phyloP scores from a whole-genome alignment of 2,329 filamentous ascomycete species.

The Colletotrichum navitas region DNA sequence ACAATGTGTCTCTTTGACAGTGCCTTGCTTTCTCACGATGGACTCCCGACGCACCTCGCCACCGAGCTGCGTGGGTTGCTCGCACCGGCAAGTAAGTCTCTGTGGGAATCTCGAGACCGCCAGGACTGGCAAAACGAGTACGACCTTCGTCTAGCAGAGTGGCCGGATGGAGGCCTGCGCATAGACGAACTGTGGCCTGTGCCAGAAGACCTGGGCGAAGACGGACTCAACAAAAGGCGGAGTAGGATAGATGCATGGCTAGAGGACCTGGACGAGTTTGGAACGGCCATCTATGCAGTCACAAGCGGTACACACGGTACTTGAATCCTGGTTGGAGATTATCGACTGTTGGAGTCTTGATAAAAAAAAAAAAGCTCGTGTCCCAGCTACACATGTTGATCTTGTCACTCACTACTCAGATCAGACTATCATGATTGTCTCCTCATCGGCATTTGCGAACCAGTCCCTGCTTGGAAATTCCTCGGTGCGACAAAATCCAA shows the following conservation, averaged over 20 bases:
- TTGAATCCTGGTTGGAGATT: background rate
- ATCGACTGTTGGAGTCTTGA: background rate
- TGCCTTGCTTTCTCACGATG: conserved; percentile 58
- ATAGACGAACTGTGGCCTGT: conserved; percentile 66
- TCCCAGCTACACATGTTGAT: too few species aligned
- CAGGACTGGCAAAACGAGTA: conserved; percentile 59
- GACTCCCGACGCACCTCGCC: conserved; percentile 61
- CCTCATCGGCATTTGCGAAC: background rate
- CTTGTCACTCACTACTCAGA: background rate
- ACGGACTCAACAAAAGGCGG: conserved; percentile 48
- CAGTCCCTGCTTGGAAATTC: background rate
- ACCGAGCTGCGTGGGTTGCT: conserved; percentile 60
- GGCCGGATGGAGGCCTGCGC: conserved; percentile 55
- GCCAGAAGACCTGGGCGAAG: conserved; percentile 49
- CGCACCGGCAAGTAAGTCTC: conserved; percentile 54
- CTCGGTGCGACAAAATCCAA: background rate
- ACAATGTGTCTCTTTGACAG: conserved; percentile 67
- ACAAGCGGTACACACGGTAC: conserved; percentile 59
- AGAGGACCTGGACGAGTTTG: conserved; percentile 64
- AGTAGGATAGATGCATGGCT: conserved; percentile 63
- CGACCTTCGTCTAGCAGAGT: conserved; percentile 56
- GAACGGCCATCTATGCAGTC: conserved; percentile 65
- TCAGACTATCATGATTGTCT: background rate
- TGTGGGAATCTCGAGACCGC: conserved; percentile 58
- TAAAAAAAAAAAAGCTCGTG: too few species aligned